phyloP scores from a whole-genome alignment of 768 basidiomycete genomes.

The Butyriboletus loyo region DNA sequence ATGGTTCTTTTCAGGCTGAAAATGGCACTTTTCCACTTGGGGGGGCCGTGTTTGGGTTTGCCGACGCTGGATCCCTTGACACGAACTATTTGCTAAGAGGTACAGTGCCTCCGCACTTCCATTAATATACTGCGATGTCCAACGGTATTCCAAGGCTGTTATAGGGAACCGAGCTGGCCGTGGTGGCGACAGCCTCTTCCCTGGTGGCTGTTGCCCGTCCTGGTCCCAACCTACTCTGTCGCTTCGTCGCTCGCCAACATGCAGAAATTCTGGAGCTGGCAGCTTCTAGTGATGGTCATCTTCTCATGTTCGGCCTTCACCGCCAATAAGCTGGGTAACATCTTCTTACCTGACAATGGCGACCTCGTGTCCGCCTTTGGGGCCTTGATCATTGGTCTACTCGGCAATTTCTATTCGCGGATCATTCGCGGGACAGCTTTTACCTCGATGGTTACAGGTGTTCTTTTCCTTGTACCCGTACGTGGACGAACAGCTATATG shows the following conservation, averaged over 20 bases:
- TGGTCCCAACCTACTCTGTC: slow-evolving; percentile 75
- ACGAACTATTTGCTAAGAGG: slow-evolving; percentile 31
- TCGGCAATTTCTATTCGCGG: slow-evolving; percentile 81
- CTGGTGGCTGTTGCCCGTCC: slow-evolving; percentile 73
- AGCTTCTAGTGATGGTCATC: slow-evolving; percentile 77
- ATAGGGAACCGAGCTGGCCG: slow-evolving; percentile 67
- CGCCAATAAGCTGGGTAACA: slow-evolving; percentile 61
- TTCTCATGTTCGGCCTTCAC: slow-evolving; percentile 76
- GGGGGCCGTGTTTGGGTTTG: slow-evolving; percentile 49
- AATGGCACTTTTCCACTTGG: slow-evolving; percentile 45
- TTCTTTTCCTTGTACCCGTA: slow-evolving; percentile 87
- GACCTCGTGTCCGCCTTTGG: slow-evolving; percentile 78
- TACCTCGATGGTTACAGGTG: slow-evolving; percentile 90
- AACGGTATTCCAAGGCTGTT: slow-evolving; percentile 54
- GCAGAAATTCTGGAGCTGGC: slow-evolving; percentile 65
- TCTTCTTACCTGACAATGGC: slow-evolving; percentile 60
- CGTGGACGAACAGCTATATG: slow-evolving; percentile 27
- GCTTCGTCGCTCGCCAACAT: slow-evolving; percentile 75
- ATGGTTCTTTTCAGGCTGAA: slow-evolving; percentile 50
- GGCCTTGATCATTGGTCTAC: slow-evolving; percentile 72
- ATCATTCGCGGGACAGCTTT: slow-evolving; percentile 78
- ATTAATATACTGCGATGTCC: slow-evolving; percentile 24
- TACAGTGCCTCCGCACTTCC: background rate
- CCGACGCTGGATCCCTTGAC: slow-evolving; percentile 33
- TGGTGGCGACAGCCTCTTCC: slow-evolving; percentile 80